These are phyloP conservation scores for Marasmius oreades DNA, from an alignment of 1,284 basidiomycete species.

Conservation along the genomic window DNA sequence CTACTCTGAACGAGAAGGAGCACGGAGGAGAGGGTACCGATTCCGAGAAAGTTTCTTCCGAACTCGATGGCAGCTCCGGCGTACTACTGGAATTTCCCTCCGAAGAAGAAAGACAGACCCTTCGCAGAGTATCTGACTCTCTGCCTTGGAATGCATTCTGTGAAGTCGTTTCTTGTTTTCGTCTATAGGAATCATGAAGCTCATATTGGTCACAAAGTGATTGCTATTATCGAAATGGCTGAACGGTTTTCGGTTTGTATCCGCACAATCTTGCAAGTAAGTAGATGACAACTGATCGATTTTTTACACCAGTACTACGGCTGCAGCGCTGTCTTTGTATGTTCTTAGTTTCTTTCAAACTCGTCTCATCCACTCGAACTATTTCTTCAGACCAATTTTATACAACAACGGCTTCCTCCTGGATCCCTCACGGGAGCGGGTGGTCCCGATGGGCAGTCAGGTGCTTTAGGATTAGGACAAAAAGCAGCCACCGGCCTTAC, in stretches of 20 bases:
- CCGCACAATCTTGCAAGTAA: background rate
- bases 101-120: constrained; percentile 44
- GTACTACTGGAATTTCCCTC: constrained; percentile 51
- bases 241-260: constrained; percentile 12
- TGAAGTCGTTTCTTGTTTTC: background rate
- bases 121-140: constrained; percentile 45
- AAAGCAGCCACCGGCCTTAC: constrained; percentile 66
- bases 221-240: constrained; percentile 11
- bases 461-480: constrained; percentile 67
- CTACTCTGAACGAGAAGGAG: no score
- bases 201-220: background rate
- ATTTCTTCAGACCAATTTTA: constrained; percentile 60
- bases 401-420: constrained; percentile 63
- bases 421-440: constrained; percentile 69
- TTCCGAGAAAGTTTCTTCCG: background rate
- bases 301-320: constrained; percentile 48
- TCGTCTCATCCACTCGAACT: background rate
- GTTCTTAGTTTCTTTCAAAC: constrained; percentile 22
- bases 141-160: constrained; percentile 37
- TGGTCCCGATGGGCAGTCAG: constrained; percentile 51
- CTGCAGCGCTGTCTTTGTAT: constrained; percentile 61
- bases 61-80: constrained; percentile 31
- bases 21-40: no score
- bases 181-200: background rate
- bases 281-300: no score